Conservation (phyloP, 768 basidiomycete genomes). For the Lanmaoa pseudosensibilis region DNA sequence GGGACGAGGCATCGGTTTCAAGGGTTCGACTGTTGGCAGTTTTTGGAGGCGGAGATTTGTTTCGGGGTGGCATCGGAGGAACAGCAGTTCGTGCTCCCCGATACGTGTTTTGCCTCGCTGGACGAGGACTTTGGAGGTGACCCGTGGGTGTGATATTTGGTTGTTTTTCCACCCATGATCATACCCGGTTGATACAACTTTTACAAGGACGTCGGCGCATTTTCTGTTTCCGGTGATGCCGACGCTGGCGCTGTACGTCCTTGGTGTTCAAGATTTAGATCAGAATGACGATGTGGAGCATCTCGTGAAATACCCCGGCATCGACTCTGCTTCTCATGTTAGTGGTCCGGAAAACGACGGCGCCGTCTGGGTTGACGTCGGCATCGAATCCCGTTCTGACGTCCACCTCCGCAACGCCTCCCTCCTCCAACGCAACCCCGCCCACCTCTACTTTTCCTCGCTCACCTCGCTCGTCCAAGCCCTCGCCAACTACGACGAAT, state of each 20-base stretch:
- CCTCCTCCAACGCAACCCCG: conserved; percentile 53
- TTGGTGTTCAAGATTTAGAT: conserved; percentile 36
- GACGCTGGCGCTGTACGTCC: conserved; percentile 52
- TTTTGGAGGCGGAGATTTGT: conserved; percentile 51
- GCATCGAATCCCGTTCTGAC: conserved; percentile 51
- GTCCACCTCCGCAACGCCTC: conserved; percentile 62
- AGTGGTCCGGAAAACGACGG: conserved; percentile 4
- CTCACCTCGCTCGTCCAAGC: conserved; percentile 52
- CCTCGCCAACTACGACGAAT: conserved; percentile 56
- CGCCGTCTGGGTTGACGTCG: conserved; percentile 44
- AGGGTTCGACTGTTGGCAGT: conserved; percentile 45
- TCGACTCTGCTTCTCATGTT: neutral
- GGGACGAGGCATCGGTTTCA: conserved; percentile 14
- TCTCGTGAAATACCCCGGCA: conserved; percentile 1
- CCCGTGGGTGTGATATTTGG: conserved; percentile 25
- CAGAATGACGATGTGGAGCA: conserved; percentile 7
- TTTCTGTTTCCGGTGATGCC: conserved; percentile 58
- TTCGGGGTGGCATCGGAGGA: conserved; percentile 53
- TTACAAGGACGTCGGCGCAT: conserved; percentile 45
- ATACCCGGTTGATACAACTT: neutral
- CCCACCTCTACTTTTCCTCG: conserved; percentile 51
- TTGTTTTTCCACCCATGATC: neutral
- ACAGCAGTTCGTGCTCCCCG: conserved; percentile 57
- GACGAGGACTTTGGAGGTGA: conserved; percentile 45
- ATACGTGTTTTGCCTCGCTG: conserved; percentile 53